These are phyloP conservation scores for Teratosphaeria gauchensis DNA, from an alignment of 2,329 filamentous ascomycete species.

Conservation along the genomic window DNA sequence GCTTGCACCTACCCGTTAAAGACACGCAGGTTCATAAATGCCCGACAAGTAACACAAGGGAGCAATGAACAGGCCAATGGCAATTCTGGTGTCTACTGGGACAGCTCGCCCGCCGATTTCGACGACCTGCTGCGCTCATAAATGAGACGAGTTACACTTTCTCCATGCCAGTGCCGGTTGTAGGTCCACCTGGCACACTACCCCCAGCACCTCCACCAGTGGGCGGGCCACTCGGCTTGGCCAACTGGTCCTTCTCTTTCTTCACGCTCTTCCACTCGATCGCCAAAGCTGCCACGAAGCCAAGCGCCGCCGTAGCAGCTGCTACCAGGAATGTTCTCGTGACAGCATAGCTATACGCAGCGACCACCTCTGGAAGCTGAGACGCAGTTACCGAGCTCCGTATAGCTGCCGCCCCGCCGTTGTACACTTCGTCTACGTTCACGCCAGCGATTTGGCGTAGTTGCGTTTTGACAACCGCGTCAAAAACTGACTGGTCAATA, in stretches of 20 bases:
- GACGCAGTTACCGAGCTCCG: conserved; percentile 12
- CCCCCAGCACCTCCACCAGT: no score
- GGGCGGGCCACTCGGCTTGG: not conserved
- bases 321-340: conserved; percentile 18
- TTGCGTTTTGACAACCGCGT: conserved; percentile 3
- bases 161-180: no score
- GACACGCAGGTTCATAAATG: no score
- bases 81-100: no score
- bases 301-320: conserved; percentile 6
- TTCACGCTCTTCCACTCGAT: conserved; percentile 21
- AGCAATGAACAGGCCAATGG: no score
- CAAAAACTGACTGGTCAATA: conserved; percentile 14
- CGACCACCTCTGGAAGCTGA: conserved; percentile 10
- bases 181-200: no score
- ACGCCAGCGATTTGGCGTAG: conserved; percentile 5
- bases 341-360: conserved; percentile 21
- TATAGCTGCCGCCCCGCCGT: conserved; percentile 21
- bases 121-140: no score
- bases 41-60: no score
- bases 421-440: conserved; percentile 11
- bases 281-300: conserved; percentile 13
- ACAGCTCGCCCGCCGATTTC: no score
- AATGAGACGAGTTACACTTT: no score
- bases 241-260: conserved; percentile 2
- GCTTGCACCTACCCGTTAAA: no score